Conservation (phyloP, 441 rosid species). For the Corymbia citriodora region DNA sequence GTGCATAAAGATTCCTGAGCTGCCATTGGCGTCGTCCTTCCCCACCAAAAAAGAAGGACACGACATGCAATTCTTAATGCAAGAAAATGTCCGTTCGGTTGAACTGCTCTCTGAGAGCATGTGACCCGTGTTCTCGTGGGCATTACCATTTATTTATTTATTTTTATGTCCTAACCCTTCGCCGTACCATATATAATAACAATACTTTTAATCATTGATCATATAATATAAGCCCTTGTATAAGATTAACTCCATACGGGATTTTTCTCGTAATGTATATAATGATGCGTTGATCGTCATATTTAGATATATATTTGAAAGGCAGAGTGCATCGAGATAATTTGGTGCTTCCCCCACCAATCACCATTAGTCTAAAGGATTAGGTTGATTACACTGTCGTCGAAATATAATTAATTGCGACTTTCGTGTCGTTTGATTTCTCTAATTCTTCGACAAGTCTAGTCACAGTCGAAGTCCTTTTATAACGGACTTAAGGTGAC, state of each 20-base stretch:
- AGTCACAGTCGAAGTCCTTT: neutral
- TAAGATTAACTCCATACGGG: neutral
- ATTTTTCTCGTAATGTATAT: neutral
- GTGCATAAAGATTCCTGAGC: neutral
- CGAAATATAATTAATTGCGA: neutral
- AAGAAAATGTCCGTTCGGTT: neutral
- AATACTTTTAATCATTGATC: neutral
- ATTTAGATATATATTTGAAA: neutral
- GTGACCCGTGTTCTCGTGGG: neutral
- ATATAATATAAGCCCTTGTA: neutral
- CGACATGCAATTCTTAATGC: neutral
- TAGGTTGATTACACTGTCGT: neutral
- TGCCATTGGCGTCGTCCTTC: neutral
- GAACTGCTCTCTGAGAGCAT: neutral
- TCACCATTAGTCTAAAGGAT: neutral
- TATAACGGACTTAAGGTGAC: neutral
- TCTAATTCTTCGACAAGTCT: neutral
- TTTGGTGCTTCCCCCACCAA: neutral
- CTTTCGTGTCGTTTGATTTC: neutral
- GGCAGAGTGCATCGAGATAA: neutral
- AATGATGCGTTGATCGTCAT: neutral
- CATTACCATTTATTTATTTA: neutral
- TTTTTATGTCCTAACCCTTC: neutral
- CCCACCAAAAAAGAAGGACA: neutral
- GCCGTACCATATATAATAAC: neutral